Evolutionary conservation across 2,329 filamentous ascomycete genomes (phyloP).

Genomic region (Hypoxylon sp.): DNA sequence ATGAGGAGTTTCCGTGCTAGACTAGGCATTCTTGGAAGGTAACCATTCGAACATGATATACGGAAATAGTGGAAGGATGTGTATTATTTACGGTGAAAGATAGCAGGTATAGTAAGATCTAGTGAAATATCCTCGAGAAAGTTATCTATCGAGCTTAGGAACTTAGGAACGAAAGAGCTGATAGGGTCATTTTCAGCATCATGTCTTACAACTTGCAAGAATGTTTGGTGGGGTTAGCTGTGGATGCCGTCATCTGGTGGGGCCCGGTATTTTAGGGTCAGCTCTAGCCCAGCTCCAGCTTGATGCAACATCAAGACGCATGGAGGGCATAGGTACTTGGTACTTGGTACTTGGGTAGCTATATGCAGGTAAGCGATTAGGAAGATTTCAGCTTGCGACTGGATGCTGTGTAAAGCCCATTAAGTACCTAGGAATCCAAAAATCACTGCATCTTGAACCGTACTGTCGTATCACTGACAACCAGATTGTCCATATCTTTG

Average conservation of each 20-base stretch:
- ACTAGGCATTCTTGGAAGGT: constrained; percentile 70
- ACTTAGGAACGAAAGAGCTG: constrained; percentile 5
- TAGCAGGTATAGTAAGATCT: constrained; percentile 4
- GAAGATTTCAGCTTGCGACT: not conserved
- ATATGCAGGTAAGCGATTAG: constrained; percentile 2
- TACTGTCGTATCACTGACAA: no score
- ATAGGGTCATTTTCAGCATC: constrained; percentile 26
- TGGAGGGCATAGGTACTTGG: constrained; percentile 9
- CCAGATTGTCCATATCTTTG: no score
- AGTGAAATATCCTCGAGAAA: not conserved
- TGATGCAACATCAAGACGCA: constrained; percentile 7
- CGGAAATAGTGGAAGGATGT: constrained; percentile 19
- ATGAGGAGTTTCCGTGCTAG: constrained; percentile 84
- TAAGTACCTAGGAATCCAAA: no score
- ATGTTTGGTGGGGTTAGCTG: constrained; percentile 37
- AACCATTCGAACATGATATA: constrained; percentile 32
- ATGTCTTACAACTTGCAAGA: constrained; percentile 33
- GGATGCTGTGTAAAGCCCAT: no score
- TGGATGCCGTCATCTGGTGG: constrained; percentile 43
- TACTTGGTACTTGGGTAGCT: not conserved
- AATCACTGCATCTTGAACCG: not conserved
- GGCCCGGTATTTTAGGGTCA: constrained; percentile 17
- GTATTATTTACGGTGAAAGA: constrained; percentile 13
- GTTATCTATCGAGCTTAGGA: constrained; percentile 9
- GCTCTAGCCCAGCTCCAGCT: constrained; percentile 5